Base-by-base conservation (phyloP, 495 filamentous ascomycete genomes). In the Aspergillus taichungensis region DNA sequence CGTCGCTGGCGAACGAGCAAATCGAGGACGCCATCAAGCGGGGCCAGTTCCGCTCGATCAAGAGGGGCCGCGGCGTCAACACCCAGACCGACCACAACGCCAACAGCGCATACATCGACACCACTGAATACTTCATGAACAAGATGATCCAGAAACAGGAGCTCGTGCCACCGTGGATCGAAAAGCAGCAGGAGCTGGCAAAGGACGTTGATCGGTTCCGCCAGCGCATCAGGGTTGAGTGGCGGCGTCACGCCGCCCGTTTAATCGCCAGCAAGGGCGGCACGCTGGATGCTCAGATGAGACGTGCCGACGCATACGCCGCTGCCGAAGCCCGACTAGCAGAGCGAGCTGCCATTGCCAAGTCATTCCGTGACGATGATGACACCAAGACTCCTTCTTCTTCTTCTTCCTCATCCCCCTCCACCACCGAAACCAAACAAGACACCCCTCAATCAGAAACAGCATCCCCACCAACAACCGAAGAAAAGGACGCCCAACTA, bases 121-220 rank as follows among this genome's bases (percentile, higher is more conserved):
- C 92, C 1, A 97, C 94, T 0, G 91, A 95, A 63, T 96, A 95
- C 60, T 87, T 97, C 53, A 83, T 98, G 82, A 98, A 98, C 61
- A 94, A 94, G 67, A 96, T 97, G 59, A 96, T 98, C 50, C 84
- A 96, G 66, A 84, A 85, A 44, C 92, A 98, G 61, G 92, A 74
- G 39, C 74, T 77, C 44, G 70, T 70, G 28, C 72, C 61, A 37
- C 74, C 66, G 5, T 76, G 63, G 94, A 96, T 98, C 39, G 92
- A 97, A 62, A 97, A 96, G 59, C 92, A 98, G 62, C 92, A 96
- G 61, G 90, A 96, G 53, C 69, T 98, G 6, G 73, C 81, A 5
- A 78, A 73, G 43, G 78, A 85, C 9, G 72, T 82, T 6, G 73
- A 70, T 35, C 68, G 73, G 6, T 96, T 98, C 61, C 78, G 92